phyloP scores from a whole-genome alignment of 2,329 filamentous ascomycete genomes.

The Xylariaceae sp. region DNA sequence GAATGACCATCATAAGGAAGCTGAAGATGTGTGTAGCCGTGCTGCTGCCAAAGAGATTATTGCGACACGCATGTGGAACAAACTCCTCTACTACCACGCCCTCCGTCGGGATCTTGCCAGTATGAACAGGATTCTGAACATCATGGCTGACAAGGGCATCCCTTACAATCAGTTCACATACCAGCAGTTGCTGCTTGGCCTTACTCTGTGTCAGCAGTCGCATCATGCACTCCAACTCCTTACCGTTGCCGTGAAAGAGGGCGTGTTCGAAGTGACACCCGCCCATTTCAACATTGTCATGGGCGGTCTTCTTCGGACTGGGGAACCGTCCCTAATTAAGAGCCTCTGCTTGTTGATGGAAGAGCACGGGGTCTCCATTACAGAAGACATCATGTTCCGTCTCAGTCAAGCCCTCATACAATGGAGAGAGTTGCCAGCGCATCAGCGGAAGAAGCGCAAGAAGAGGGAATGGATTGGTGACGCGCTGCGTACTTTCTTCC shows the following conservation, averaged over 20 bases:
- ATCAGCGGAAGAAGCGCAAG: conserved; percentile 15
- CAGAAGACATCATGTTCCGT: conserved; percentile 40
- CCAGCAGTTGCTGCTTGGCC: conserved; percentile 43
- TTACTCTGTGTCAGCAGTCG: conserved; percentile 46
- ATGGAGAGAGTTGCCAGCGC: conserved; percentile 31
- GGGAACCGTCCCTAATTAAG: conserved; percentile 40
- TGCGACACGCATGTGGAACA: conserved; percentile 69
- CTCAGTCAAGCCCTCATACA: conserved; percentile 39
- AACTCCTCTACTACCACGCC: conserved; percentile 65
- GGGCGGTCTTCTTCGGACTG: conserved; percentile 44
- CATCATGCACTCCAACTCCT: conserved; percentile 47
- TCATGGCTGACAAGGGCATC: conserved; percentile 45
- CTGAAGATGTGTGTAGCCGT: conserved; percentile 54
- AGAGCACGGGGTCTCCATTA: conserved; percentile 37
- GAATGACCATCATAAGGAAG: conserved; percentile 49
- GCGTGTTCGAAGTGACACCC: conserved; percentile 41
- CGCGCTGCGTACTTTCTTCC: conserved; percentile 35
- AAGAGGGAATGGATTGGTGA: conserved; percentile 30
- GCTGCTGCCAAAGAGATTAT: conserved; percentile 48
- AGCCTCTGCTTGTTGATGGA: conserved; percentile 41
- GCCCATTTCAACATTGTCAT: conserved; percentile 52
- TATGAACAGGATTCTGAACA: conserved; percentile 44
- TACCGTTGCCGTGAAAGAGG: conserved; percentile 39
- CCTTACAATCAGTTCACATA: conserved; percentile 48
- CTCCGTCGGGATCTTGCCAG: conserved; percentile 49